phyloP scores from a whole-genome alignment of 139 green algal species.

The Picochlorum sp. region DNA sequence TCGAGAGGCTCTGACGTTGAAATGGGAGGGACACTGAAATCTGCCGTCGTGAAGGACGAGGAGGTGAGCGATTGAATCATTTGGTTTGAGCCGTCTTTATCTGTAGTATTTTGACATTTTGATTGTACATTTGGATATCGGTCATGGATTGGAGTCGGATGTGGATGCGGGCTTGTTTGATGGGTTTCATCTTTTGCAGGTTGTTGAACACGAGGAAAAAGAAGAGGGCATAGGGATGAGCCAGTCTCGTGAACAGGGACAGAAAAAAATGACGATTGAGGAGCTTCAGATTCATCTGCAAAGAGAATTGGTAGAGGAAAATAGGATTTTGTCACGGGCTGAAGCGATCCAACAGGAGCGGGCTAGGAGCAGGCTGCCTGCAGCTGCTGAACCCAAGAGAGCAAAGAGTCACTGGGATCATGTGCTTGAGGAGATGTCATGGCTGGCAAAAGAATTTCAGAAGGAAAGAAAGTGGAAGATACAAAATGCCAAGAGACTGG shows the following conservation, averaged over 20 bases:
- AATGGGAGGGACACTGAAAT: no score
- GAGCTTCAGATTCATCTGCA: not conserved
- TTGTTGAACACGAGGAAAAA: not conserved
- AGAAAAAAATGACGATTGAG: not conserved
- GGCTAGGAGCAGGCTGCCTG: not conserved
- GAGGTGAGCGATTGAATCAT: no score
- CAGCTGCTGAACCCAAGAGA: constrained; percentile 40
- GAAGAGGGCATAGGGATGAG: not conserved
- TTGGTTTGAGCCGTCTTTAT: no score
- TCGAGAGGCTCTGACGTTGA: no score
- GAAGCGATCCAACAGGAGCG: not conserved
- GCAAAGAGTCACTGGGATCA: constrained; percentile 83
- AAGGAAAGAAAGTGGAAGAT: constrained; percentile 69
- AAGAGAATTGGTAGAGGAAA: not conserved
- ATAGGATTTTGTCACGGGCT: not conserved
- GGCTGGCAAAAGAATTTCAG: constrained; percentile 87
- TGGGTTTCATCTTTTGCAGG: no score
- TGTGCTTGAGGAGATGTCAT: constrained; percentile 91
- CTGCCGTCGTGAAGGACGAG: no score
- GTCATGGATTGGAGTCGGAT: no score
- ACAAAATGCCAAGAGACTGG: constrained; percentile 53
- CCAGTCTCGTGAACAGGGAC: not conserved
- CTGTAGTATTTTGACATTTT: no score
- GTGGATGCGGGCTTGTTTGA: no score
- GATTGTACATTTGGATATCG: no score